Percentiles rank a stretch among this genome's conserved stretches.
Evolutionary conservation across 495 filamentous ascomycete genomes (phyloP).

Genomic region (Aspergillus cristatus): DNA sequence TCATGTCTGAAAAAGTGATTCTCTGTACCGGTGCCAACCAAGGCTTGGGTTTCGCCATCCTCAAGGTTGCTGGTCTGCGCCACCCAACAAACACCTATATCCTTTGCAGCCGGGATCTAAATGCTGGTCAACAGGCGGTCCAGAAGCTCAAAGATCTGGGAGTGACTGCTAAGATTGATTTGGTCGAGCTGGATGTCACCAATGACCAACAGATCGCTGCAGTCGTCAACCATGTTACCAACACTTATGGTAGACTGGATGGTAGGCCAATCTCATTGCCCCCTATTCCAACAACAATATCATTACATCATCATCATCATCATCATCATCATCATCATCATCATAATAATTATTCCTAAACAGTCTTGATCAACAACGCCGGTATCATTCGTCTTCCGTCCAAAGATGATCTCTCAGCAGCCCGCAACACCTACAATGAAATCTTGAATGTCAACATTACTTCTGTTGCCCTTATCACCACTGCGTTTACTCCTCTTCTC

Average conservation of each 20-base stretch:
- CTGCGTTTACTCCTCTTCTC: conserved; percentile 20
- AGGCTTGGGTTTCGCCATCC: conserved; percentile 25
- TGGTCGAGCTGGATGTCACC: conserved; percentile 21
- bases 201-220: conserved; percentile 15
- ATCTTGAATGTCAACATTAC: conserved; percentile 19
- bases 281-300: neutral
- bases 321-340: no score
- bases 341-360: neutral
- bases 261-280: conserved; percentile 6
- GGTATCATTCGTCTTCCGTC: conserved; percentile 10
- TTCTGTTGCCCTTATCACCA: conserved; percentile 17
- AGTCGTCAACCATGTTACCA: conserved; percentile 9
- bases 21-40: conserved; percentile 30
- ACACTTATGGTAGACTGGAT: conserved; percentile 15
- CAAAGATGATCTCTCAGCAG: conserved; percentile 3
- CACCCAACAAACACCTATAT: conserved; percentile 17
- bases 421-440: conserved; percentile 12
- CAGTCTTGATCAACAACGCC: conserved; percentile 30
- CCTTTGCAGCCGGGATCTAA: conserved; percentile 16
- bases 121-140: conserved; percentile 11
- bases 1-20: conserved; percentile 8
- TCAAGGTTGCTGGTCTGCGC: conserved; percentile 17
- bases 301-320: no score
- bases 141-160: conserved; percentile 10
- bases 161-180: conserved; percentile 12